Conservation (phyloP, 306 rosid genomes). For the Morella rubra region DNA sequence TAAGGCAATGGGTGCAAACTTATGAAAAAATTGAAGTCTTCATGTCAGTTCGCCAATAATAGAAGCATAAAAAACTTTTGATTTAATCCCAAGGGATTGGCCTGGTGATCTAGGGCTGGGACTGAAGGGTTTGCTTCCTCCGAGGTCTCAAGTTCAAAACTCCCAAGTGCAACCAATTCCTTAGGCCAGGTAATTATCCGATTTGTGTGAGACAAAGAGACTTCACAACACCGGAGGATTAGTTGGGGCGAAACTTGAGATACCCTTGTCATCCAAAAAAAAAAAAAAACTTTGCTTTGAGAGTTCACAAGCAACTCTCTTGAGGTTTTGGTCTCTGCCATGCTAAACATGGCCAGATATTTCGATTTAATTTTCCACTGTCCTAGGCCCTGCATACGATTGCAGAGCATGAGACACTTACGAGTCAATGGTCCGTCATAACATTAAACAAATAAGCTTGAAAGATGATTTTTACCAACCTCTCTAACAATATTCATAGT, state of each 20-base stretch:
- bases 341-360: background rate
- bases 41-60: background rate
- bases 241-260: too few relatives aligned
- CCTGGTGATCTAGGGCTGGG: too few relatives aligned
- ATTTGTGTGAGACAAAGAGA: too few relatives aligned
- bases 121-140: too few relatives aligned
- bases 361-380: background rate
- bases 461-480: slow-evolving; percentile 42
- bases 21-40: background rate
- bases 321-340: background rate
- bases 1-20: background rate
- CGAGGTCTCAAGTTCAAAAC: too few relatives aligned
- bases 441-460: background rate
- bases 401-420: background rate
- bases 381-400: background rate
- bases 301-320: background rate
- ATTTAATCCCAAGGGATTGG: too few relatives aligned
- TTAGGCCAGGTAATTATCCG: too few relatives aligned
- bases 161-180: too few relatives aligned
- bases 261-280: too few relatives aligned
- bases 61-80: background rate
- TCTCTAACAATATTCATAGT: slow-evolving; percentile 94
- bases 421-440: background rate
- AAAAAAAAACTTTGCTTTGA: background rate
- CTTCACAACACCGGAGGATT: too few relatives aligned